Evolutionary conservation across 768 basidiomycete genomes (phyloP).

Genomic region (Mycena sanguinolenta): DNA sequence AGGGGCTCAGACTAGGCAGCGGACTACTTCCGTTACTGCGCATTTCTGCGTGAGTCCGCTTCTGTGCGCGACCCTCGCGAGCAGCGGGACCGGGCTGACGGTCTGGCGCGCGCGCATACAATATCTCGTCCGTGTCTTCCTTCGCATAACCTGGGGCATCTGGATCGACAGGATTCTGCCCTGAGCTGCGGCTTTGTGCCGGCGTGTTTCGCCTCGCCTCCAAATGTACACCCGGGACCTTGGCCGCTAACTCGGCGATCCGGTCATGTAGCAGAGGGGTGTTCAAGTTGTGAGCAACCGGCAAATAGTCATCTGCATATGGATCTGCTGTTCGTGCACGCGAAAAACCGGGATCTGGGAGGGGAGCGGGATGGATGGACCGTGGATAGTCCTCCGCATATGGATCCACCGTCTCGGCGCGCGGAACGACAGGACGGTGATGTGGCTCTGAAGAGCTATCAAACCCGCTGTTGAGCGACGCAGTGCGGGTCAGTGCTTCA

Average conservation of each 20-base stretch:
- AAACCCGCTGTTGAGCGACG: constrained; percentile 9
- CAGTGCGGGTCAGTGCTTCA: constrained; percentile 2
- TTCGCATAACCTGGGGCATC: not conserved
- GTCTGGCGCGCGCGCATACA: not conserved
- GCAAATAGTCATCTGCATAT: constrained; percentile 20
- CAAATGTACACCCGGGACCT: not conserved
- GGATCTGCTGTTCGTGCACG: constrained; percentile 33
- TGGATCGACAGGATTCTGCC: not conserved
- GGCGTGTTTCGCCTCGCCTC: not conserved
- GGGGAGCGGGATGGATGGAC: not conserved
- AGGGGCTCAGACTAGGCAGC: constrained; percentile 11
- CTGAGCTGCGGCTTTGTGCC: not conserved
- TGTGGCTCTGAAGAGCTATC: not conserved
- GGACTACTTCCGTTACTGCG: constrained; percentile 16
- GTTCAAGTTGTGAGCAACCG: not conserved
- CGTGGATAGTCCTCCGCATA: constrained; percentile 23
- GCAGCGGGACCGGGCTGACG: not conserved
- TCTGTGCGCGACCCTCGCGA: constrained; percentile 5
- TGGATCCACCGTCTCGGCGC: constrained; percentile 31
- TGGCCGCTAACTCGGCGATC: not conserved
- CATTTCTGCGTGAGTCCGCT: constrained; percentile 18
- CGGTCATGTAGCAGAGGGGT: not conserved
- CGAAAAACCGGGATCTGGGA: not conserved
- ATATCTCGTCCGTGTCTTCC: not conserved
- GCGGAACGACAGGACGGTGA: not conserved